Evolutionary conservation across 371 early-diverging fungal species (phyloP).

Genomic region (Mortierella sp.): DNA sequence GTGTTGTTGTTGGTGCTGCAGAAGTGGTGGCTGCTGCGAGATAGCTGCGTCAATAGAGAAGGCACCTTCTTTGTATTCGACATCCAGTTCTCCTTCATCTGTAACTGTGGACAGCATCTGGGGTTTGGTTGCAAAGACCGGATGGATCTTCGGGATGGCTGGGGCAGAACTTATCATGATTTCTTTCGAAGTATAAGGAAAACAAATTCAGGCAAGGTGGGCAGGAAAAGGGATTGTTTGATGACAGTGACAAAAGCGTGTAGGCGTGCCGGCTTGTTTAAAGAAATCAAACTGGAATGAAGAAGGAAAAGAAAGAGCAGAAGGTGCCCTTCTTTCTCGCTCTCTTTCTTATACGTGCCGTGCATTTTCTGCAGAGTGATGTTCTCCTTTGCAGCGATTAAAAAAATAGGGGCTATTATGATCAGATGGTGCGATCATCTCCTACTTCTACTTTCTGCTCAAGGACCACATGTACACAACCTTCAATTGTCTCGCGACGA

Average conservation of each 20-base stretch:
- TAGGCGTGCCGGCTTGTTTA: background rate
- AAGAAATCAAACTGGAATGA: background rate
- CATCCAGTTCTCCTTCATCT: conserved; percentile 20
- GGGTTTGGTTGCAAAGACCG: conserved; percentile 37
- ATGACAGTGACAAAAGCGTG: too few relatives aligned
- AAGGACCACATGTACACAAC: background rate
- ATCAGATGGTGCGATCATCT: conserved; percentile 5
- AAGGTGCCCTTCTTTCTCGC: too few relatives aligned
- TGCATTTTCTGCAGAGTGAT: too few relatives aligned
- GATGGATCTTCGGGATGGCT: conserved; percentile 50
- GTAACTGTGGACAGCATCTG: conserved; percentile 14
- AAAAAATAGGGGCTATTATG: conserved; percentile 10
- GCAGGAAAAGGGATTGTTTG: background rate
- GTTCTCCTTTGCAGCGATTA: background rate
- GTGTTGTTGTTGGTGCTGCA: background rate
- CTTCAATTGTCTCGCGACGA: too few relatives aligned
- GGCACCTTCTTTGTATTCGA: conserved; percentile 44
- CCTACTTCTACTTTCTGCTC: background rate
- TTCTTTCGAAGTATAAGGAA: background rate
- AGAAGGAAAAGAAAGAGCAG: conserved; percentile 1
- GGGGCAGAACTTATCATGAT: conserved; percentile 40
- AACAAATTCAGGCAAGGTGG: background rate
- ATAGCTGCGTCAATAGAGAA: conserved; percentile 34
- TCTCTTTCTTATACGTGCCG: too few relatives aligned
- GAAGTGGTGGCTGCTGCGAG: conserved; percentile 6